A percentile compares a stretch with the other conserved stretches of the same genome.
Evolutionary conservation across 23 red algal species (phyloP).

Genomic region (Cyanidioschyzon merolae): DNA sequence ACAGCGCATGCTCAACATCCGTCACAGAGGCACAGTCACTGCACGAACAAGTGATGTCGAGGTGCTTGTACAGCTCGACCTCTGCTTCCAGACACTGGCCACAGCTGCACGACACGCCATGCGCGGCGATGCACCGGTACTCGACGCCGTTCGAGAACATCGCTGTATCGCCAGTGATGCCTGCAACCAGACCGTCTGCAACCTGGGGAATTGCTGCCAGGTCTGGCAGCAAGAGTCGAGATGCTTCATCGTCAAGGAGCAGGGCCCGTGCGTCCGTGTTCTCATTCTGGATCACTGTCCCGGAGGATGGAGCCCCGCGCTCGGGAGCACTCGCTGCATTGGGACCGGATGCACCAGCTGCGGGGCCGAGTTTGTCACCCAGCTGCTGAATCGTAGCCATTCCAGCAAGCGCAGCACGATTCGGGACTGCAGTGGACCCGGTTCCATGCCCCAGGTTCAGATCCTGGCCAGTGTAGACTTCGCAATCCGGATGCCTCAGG

Average conservation of each 20-base stretch:
- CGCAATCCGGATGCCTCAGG: slow-evolving; percentile 60
- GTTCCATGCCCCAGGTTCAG: not conserved
- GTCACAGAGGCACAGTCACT: not conserved
- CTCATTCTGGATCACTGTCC: not conserved
- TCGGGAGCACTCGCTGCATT: not conserved
- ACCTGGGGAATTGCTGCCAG: not conserved
- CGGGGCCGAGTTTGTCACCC: not conserved
- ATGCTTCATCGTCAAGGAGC: not conserved
- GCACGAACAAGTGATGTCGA: not conserved
- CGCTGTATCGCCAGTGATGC: not conserved
- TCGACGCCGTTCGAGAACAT: not conserved
- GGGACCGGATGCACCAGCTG: not conserved
- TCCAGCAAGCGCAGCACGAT: not conserved
- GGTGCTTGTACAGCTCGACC: not conserved
- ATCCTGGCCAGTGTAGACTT: slow-evolving; percentile 66
- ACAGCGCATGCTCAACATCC: not conserved
- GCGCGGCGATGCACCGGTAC: slow-evolving; percentile 8
- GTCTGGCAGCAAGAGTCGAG: not conserved
- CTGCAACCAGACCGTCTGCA: not conserved
- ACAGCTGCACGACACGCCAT: not conserved
- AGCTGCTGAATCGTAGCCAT: not conserved
- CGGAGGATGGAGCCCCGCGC: not conserved
- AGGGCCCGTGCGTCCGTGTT: not conserved
- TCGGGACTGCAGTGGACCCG: not conserved
- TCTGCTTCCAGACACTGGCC: not conserved